phyloP scores from a whole-genome alignment of 805 yeast species.

The Lipomyces kockii region DNA sequence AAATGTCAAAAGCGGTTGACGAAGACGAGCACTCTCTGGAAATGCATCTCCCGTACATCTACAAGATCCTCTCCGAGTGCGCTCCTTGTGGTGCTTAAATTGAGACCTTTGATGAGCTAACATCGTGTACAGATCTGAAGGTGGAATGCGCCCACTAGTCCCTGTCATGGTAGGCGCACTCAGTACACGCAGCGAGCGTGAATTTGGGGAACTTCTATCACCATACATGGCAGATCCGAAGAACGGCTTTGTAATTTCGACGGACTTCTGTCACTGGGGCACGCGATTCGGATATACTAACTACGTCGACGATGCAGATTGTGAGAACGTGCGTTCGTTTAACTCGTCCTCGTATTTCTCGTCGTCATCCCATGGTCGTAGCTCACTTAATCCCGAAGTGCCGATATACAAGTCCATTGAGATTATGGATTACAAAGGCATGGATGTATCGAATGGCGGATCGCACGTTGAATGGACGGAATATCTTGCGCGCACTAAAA shows the following conservation, averaged over 20 bases:
- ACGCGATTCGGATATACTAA: conserved; percentile 52
- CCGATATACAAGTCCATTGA: conserved; percentile 78
- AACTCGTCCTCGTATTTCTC: conserved; percentile 1
- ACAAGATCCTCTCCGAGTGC: conserved; percentile 51
- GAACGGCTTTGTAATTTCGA: conserved; percentile 76
- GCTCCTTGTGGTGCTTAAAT: neutral
- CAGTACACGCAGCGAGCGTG: conserved; percentile 51
- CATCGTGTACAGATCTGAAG: conserved; percentile 11
- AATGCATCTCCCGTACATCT: conserved; percentile 85
- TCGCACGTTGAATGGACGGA: conserved; percentile 63
- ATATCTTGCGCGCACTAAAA: conserved; percentile 72
- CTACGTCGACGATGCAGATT: conserved; percentile 41
- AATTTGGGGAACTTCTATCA: conserved; percentile 55
- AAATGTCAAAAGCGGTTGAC: conserved; percentile 66
- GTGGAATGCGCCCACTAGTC: conserved; percentile 51
- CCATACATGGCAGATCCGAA: conserved; percentile 59
- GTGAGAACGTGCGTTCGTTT: conserved; percentile 16
- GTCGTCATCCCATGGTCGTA: neutral
- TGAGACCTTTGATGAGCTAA: neutral
- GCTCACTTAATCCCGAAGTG: conserved; percentile 38
- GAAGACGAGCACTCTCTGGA: conserved; percentile 91
- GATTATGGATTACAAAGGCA: conserved; percentile 69
- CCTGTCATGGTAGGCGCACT: conserved; percentile 82
- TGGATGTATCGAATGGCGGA: conserved; percentile 63
- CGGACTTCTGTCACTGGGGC: conserved; percentile 96